A percentile compares a stretch with the other conserved stretches of the same genome.
Evolutionary conservation across 2,329 filamentous ascomycete genomes (phyloP).

Genomic region (Catunica adiposa): DNA sequence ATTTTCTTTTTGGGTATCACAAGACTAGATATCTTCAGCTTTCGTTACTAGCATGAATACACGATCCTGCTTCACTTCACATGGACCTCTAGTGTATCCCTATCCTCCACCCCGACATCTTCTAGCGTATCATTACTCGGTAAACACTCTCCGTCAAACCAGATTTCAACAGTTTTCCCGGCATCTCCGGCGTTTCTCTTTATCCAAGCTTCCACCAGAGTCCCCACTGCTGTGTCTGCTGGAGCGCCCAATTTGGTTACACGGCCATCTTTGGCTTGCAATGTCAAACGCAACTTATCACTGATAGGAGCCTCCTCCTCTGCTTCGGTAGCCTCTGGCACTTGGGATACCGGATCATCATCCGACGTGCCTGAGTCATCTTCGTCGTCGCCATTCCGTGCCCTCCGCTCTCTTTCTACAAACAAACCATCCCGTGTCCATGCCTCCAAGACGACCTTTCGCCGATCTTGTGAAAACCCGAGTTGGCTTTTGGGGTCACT

Average conservation of each 20-base stretch:
- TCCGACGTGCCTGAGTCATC: neutral
- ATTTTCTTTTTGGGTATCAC: neutral
- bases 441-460: slow-evolving; percentile 56
- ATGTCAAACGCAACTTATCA: slow-evolving; percentile 31
- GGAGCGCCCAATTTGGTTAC: slow-evolving; percentile 35
- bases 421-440: slow-evolving; percentile 51
- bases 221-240: slow-evolving; percentile 40
- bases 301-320: slow-evolving; percentile 16
- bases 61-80: slow-evolving; percentile 21
- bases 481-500: slow-evolving; percentile 21
- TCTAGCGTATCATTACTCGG: slow-evolving; percentile 44
- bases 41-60: neutral
- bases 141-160: slow-evolving; percentile 55
- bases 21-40: neutral
- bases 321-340: slow-evolving; percentile 11
- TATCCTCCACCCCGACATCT: slow-evolving; percentile 56
- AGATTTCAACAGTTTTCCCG: slow-evolving; percentile 40
- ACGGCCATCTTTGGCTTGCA: slow-evolving; percentile 36
- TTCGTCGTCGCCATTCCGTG: neutral
- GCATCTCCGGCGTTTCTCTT: slow-evolving; percentile 32
- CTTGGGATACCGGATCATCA: slow-evolving; percentile 20
- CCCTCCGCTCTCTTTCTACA: slow-evolving; percentile 28
- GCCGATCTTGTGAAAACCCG: slow-evolving; percentile 33
- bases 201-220: slow-evolving; percentile 46
- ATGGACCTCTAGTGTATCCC: slow-evolving; percentile 60